A percentile compares a stretch with the other conserved stretches of the same genome.
phyloP scores from a whole-genome alignment of 306 rosid species.

The Malus asiatica region DNA sequence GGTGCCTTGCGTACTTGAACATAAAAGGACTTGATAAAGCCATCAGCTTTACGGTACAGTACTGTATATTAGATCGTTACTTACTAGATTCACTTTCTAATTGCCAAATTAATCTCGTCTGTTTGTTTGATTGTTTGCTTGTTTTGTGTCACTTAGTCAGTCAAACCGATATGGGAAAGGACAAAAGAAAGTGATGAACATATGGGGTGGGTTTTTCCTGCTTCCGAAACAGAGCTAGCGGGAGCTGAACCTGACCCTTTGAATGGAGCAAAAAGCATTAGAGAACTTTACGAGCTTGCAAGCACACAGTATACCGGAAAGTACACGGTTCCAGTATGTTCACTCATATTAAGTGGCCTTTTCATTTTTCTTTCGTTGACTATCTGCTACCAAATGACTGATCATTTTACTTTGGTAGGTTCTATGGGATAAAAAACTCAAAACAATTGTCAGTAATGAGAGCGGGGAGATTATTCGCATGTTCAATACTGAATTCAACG shows the following conservation, averaged over 20 bases:
- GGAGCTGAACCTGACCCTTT: conserved; percentile 78
- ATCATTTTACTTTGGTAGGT: conserved; percentile 39
- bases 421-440: conserved; percentile 89
- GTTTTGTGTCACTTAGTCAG: conserved; percentile 36
- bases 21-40: conserved; percentile 80
- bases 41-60: conserved; percentile 60
- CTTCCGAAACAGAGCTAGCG: conserved; percentile 44
- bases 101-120: background rate
- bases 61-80: background rate
- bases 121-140: background rate
- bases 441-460: conserved; percentile 84
- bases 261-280: conserved; percentile 70
- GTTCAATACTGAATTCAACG: conserved; percentile 75
- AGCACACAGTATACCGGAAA: conserved; percentile 71
- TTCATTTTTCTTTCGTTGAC: background rate
- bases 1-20: conserved; percentile 82
- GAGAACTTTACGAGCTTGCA: conserved; percentile 83
- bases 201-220: conserved; percentile 86
- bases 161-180: conserved; percentile 78
- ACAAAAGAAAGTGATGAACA: conserved; percentile 61
- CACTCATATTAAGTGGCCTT: background rate
- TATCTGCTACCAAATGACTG: background rate
- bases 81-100: background rate
- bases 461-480: conserved; percentile 91
- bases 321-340: conserved; percentile 82